Evolutionary conservation across 371 early-diverging fungal genomes (phyloP).

Genomic region (Paraphysoderma sedebokerense): DNA sequence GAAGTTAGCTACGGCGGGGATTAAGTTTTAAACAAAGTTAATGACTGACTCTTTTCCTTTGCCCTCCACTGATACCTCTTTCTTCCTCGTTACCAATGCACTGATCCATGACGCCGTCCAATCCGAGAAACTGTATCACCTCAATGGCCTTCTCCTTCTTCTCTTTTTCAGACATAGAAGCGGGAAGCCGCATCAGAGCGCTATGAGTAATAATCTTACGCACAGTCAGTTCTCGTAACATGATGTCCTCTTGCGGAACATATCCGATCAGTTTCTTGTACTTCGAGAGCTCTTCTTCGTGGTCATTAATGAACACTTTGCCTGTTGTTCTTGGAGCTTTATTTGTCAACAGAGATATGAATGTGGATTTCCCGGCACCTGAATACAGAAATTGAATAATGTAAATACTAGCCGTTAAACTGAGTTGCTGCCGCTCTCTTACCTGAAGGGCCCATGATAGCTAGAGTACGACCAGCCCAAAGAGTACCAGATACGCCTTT

Average conservation of each 20-base stretch:
- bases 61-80: slow-evolving; percentile 69
- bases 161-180: slow-evolving; percentile 19
- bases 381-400: too few relatives aligned
- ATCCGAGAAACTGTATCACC: slow-evolving; percentile 35
- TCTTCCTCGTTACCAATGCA: slow-evolving; percentile 42
- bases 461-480: slow-evolving; percentile 31
- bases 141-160: slow-evolving; percentile 26
- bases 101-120: slow-evolving; percentile 37
- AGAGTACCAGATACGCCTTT: slow-evolving; percentile 22
- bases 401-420: too few relatives aligned
- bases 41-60: slow-evolving; percentile 66
- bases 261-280: slow-evolving; percentile 23
- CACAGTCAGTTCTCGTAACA: slow-evolving; percentile 42
- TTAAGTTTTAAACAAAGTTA: too few relatives aligned
- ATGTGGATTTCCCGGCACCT: slow-evolving; percentile 19
- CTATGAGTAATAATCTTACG: slow-evolving; percentile 35
- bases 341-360: slow-evolving; percentile 22
- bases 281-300: slow-evolving; percentile 15
- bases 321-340: slow-evolving; percentile 20
- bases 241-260: slow-evolving; percentile 5
- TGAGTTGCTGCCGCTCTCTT: slow-evolving; percentile 53
- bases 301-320: slow-evolving; percentile 17
- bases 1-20: too few relatives aligned
- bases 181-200: slow-evolving; percentile 46
- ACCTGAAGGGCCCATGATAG: slow-evolving; percentile 64